Percentiles rank a stretch among this genome's conserved stretches.
Evolutionary conservation across 2,329 filamentous ascomycete genomes (phyloP).

Genomic region (Cryphonectria japonica): DNA sequence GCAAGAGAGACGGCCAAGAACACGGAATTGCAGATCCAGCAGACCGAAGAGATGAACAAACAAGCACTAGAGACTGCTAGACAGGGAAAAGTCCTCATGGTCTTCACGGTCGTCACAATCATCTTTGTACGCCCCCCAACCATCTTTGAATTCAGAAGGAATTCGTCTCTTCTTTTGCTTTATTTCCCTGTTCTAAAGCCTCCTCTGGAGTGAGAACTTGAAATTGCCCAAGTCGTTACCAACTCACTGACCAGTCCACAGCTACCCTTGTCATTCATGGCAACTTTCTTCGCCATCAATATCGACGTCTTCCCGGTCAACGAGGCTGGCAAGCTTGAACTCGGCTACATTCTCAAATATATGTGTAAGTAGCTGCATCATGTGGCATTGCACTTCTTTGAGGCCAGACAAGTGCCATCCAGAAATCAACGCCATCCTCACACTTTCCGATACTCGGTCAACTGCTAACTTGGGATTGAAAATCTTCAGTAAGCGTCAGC

Average conservation of each 20-base stretch:
- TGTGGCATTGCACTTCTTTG: not conserved
- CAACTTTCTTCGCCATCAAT: conserved; percentile 1
- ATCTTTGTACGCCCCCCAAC: no score
- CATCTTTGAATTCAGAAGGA: not conserved
- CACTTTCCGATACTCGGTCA: not conserved
- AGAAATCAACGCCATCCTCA: not conserved
- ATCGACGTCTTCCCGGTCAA: not conserved
- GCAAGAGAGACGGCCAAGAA: not conserved
- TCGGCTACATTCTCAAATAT: not conserved
- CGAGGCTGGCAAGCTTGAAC: not conserved
- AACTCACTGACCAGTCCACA: not conserved
- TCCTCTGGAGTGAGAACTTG: not conserved
- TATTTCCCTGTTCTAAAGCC: not conserved
- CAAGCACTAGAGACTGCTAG: not conserved
- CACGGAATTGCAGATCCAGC: not conserved
- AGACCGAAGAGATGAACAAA: not conserved
- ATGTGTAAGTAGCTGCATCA: not conserved
- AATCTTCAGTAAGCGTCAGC: not conserved
- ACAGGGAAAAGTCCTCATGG: not conserved
- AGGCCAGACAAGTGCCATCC: not conserved
- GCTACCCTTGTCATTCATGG: not conserved
- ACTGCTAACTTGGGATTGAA: not conserved
- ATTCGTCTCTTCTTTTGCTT: not conserved
- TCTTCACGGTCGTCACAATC: conserved; percentile 3
- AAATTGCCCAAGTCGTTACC: no score